phyloP scores from a whole-genome alignment of 352 stramenopile species.

The Pythium aristosporum region DNA sequence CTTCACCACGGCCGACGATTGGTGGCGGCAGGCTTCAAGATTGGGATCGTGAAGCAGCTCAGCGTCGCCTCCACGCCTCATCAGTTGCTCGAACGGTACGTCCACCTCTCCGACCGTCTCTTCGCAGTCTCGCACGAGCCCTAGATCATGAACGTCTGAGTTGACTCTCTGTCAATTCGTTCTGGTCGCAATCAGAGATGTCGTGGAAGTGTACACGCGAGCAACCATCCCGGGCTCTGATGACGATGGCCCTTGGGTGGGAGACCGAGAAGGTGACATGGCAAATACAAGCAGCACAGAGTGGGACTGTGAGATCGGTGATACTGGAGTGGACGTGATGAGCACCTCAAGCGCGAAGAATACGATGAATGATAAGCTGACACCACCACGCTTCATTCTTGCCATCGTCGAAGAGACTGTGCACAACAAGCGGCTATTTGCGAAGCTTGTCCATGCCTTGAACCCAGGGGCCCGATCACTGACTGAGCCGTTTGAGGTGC shows the following conservation, averaged over 20 bases:
- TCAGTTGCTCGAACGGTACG: conserved; percentile 40
- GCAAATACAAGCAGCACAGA: neutral
- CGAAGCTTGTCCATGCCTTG: conserved; percentile 31
- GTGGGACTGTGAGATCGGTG: neutral
- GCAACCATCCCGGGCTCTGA: conserved; percentile 39
- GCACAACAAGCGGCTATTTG: conserved; percentile 38
- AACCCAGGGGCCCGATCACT: neutral
- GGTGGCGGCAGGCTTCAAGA: conserved; percentile 46
- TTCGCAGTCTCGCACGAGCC: too few species aligned
- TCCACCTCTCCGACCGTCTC: neutral
- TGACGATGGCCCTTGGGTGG: conserved; percentile 9
- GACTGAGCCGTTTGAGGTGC: conserved; percentile 3
- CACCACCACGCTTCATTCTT: conserved; percentile 30
- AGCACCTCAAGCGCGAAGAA: too few species aligned
- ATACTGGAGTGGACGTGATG: neutral
- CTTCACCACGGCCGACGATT: conserved; percentile 42
- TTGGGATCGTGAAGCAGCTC: conserved; percentile 70
- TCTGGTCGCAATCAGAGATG: conserved; percentile 26
- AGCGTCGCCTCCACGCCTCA: conserved; percentile 37
- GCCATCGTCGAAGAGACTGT: conserved; percentile 41
- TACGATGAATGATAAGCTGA: neutral
- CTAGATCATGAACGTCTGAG: too few species aligned
- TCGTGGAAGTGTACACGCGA: conserved; percentile 45
- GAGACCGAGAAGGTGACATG: neutral
- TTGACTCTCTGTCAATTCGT: too few species aligned